Percentiles rank a stretch among this genome's conserved stretches.
phyloP scores from a whole-genome alignment of 371 early-diverging fungal species.

The Vairimorpha apis region DNA sequence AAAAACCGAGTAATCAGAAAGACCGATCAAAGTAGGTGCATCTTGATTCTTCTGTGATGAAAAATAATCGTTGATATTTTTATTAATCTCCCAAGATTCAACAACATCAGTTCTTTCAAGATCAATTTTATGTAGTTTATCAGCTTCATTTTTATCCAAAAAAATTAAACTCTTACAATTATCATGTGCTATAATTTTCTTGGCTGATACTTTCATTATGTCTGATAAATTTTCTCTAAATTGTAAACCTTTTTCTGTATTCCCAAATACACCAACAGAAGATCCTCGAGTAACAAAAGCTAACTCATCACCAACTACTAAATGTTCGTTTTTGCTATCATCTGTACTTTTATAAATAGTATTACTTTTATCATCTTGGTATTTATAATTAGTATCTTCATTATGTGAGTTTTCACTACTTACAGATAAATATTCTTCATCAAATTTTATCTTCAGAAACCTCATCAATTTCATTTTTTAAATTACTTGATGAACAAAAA shows the following conservation, averaged over 20 bases:
- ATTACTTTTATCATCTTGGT: constrained; percentile 12
- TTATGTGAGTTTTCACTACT: constrained; percentile 16
- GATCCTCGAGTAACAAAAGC: constrained; percentile 62
- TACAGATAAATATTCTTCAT: constrained; percentile 21
- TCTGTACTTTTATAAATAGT: constrained; percentile 19
- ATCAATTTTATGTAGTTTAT: constrained; percentile 75
- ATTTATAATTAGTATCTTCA: constrained; percentile 18
- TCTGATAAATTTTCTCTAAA: constrained; percentile 58
- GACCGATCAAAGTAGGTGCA: constrained; percentile 71
- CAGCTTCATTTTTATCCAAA: constrained; percentile 62
- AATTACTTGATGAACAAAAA: too few relatives aligned
- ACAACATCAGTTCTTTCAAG: constrained; percentile 78
- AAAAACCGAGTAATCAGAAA: constrained; percentile 73
- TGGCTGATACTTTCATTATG: constrained; percentile 42
- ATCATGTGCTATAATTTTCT: constrained; percentile 59
- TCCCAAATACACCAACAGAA: constrained; percentile 62
- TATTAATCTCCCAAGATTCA: constrained; percentile 73
- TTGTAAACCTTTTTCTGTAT: constrained; percentile 50
- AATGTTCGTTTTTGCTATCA: constrained; percentile 51
- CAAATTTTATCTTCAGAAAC: constrained; percentile 8
- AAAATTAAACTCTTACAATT: constrained; percentile 48
- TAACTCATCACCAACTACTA: constrained; percentile 56
- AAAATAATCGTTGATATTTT: constrained; percentile 68
- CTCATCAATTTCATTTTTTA: constrained; percentile 30
- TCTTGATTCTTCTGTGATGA: constrained; percentile 71